Evolutionary conservation across 2,329 filamentous ascomycete genomes (phyloP), one percentile per base, ranked within the genome.

Genomic region (Ceratocystis lukuohia): DNA sequence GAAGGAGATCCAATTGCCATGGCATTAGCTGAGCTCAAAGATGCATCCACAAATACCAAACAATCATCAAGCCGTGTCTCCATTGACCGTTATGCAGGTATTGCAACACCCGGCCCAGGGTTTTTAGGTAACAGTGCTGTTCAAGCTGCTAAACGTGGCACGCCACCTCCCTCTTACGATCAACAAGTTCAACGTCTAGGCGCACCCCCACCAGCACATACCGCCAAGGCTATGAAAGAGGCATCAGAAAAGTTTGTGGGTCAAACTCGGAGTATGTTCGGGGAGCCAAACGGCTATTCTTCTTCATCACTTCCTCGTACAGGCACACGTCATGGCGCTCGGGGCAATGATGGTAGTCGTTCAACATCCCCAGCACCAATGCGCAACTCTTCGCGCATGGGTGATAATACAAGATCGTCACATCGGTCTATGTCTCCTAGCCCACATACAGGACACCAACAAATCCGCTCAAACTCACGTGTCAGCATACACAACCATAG

Each of bases 81-180:
- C n/a, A 94, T 92, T 20, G 95, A 99, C 74, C 86, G 89, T 68
- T 96, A 96, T 75, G 90, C 95, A 73, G 93, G 94, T n/a, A 87
- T 99, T 69, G 80, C 89, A 12, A 96, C 93, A 1, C 93, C 94
- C 4, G 86, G 82, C 5, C 88, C 84, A 0, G 80, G 79, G 6
- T 73, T 74, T 59, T 64, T 66, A 2, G 66, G 64, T 17, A 78
- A 74, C 70, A 75, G 74, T 48, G 74, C 78, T 15, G 71, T 81
- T 25, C 79, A 80, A 46, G 80, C 85, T 8, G 84, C 79, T 25
- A 82, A 85, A 74, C 80, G 88, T 70, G 87, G 86, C 30, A 92
- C 89, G 8, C 91, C 92, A 5, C 93, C 93, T 1, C 93, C 93
- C 3, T 90, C 89, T 0, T 97, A 96, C 72, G 88, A 93, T 68